These are phyloP conservation scores for Neoscytalidium dimidiatum DNA, from an alignment of 2,329 filamentous ascomycete genomes.

Conservation along the genomic window DNA sequence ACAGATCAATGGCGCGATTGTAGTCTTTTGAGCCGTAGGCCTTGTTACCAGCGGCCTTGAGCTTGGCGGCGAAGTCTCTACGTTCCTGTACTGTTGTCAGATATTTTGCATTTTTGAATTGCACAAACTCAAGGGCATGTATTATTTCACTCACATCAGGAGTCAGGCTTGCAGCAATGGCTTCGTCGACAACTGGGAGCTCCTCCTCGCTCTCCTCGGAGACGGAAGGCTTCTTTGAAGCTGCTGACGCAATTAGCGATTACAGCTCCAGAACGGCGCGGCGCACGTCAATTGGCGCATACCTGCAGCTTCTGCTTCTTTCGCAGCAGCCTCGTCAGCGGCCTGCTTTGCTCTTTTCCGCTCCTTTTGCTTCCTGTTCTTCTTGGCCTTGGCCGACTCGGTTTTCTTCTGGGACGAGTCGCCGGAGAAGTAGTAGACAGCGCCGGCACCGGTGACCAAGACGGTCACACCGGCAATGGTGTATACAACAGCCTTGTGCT, in stretches of 20 bases:
- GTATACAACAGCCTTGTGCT: slow-evolving; percentile 94
- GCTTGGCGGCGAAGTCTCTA: slow-evolving; percentile 82
- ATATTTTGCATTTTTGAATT: not conserved
- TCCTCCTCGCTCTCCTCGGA: slow-evolving; percentile 45
- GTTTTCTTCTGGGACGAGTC: slow-evolving; percentile 50
- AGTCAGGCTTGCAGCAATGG: slow-evolving; percentile 44
- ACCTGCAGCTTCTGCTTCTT: slow-evolving; percentile 33
- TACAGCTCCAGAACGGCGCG: not conserved
- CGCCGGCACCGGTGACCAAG: slow-evolving; percentile 86
- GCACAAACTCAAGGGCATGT: not conserved
- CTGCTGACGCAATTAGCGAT: slow-evolving; percentile 24
- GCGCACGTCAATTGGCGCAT: not conserved
- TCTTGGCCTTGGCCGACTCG: slow-evolving; percentile 43
- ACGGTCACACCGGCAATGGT: slow-evolving; percentile 93
- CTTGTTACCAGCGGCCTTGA: slow-evolving; percentile 96
- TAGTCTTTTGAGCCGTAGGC: slow-evolving; percentile 95
- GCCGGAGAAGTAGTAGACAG: slow-evolving; percentile 82
- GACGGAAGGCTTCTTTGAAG: slow-evolving; percentile 38
- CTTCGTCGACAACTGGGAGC: slow-evolving; percentile 52
- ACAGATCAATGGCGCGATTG: slow-evolving; percentile 88
- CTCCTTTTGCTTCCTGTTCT: slow-evolving; percentile 87
- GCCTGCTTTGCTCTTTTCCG: slow-evolving; percentile 82
- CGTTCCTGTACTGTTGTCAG: slow-evolving; percentile 63
- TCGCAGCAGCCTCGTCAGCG: slow-evolving; percentile 52
- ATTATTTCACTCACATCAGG: slow-evolving; percentile 40